Conservation (phyloP, 352 stramenopile genomes). For the Phytophthora rubi region DNA sequence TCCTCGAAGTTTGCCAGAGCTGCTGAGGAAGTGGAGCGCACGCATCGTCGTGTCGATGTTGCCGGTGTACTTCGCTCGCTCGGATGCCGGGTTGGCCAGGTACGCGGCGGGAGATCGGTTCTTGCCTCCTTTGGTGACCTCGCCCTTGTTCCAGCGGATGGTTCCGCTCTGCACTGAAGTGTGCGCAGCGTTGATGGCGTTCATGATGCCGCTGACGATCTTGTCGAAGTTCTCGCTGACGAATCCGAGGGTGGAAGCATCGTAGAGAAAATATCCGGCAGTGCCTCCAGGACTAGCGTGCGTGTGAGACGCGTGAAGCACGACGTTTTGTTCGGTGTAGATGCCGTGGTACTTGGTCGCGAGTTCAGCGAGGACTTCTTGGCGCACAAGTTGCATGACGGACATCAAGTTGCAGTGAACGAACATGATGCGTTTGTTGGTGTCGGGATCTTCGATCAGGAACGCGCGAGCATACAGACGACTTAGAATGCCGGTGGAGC, state of each 20-base stretch:
- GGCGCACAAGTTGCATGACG: slow-evolving; percentile 54
- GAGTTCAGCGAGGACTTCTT: slow-evolving; percentile 51
- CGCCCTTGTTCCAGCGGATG: slow-evolving; percentile 43
- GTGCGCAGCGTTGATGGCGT: slow-evolving; percentile 63
- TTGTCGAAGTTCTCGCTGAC: slow-evolving; percentile 63
- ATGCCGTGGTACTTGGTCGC: slow-evolving; percentile 36
- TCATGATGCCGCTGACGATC: slow-evolving; percentile 67
- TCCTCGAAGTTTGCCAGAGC: slow-evolving; percentile 38
- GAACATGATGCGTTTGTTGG: slow-evolving; percentile 45
- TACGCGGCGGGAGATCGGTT: slow-evolving; percentile 77
- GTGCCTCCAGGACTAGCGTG: slow-evolving; percentile 76
- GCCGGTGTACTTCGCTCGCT: slow-evolving; percentile 54
- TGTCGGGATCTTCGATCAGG: slow-evolving; percentile 50
- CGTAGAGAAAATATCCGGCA: slow-evolving; percentile 77
- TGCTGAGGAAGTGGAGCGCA: slow-evolving; percentile 37
- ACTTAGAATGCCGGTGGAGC: slow-evolving; percentile 56
- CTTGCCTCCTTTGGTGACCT: slow-evolving; percentile 46
- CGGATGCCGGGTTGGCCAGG: slow-evolving; percentile 61
- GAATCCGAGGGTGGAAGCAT: slow-evolving; percentile 49
- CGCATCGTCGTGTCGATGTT: slow-evolving; percentile 78
- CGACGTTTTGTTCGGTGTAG: slow-evolving; percentile 67
- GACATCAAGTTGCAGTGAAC: slow-evolving; percentile 54
- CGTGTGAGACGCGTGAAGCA: slow-evolving; percentile 81
- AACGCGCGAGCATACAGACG: slow-evolving; percentile 66
- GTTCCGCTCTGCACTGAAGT: slow-evolving; percentile 45